phyloP scores from a whole-genome alignment of 1,139 yeast genomes.

The Yamadazyma sp. region DNA sequence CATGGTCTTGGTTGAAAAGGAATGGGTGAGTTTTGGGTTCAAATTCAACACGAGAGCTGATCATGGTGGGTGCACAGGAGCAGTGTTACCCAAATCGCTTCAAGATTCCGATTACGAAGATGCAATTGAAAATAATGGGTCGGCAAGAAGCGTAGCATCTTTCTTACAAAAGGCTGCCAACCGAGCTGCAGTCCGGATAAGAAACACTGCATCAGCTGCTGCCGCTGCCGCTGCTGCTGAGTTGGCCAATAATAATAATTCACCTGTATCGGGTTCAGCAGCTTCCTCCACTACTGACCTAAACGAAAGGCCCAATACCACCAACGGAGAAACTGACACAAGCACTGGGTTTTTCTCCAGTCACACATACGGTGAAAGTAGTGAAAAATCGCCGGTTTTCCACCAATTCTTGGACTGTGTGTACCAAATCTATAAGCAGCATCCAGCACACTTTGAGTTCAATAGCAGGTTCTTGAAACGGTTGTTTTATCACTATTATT shows the following conservation, averaged over 20 bases:
- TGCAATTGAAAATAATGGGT: slow-evolving; percentile 10
- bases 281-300: slow-evolving; percentile 12
- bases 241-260: neutral
- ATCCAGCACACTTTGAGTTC: slow-evolving; percentile 76
- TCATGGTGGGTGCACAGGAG: slow-evolving; percentile 56
- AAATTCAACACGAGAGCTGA: slow-evolving; percentile 84
- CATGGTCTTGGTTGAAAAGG: slow-evolving; percentile 82
- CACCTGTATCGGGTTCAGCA: neutral
- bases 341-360: slow-evolving; percentile 13
- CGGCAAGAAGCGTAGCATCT: slow-evolving; percentile 20
- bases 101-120: slow-evolving; percentile 17
- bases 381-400: slow-evolving; percentile 78
- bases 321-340: slow-evolving; percentile 13
- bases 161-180: slow-evolving; percentile 45
- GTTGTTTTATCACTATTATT: slow-evolving; percentile 80
- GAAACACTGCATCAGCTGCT: slow-evolving; percentile 37
- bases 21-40: slow-evolving; percentile 95
- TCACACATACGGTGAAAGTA: slow-evolving; percentile 38
- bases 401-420: slow-evolving; percentile 92
- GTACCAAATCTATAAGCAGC: slow-evolving; percentile 72
- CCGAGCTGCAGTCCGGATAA: slow-evolving; percentile 28
- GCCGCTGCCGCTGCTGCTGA: slow-evolving; percentile 18
- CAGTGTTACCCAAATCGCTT: slow-evolving; percentile 23
- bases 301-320: slow-evolving; percentile 12
- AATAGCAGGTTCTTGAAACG: slow-evolving; percentile 86